A percentile compares a stretch with the other conserved stretches of the same genome.
These are phyloP conservation scores for Blastobotrys buckinghamii DNA, from an alignment of 1,139 yeast species.

Conservation along the genomic window DNA sequence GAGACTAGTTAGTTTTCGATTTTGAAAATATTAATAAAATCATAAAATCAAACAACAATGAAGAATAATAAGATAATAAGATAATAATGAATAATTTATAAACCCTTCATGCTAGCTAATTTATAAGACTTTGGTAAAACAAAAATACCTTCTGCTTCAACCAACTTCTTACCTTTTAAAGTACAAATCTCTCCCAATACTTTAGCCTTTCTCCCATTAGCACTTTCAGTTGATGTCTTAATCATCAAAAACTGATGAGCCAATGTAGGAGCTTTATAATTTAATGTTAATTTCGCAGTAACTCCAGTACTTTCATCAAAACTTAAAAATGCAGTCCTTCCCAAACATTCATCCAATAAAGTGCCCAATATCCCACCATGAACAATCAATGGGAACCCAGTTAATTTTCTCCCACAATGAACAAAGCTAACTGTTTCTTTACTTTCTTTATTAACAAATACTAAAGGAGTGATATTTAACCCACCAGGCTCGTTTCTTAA, in stretches of 20 bases:
- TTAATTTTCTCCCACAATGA: conserved; percentile 71
- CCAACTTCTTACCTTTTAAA: conserved; percentile 38
- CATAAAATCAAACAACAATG: background rate
- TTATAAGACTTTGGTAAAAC: conserved; percentile 21
- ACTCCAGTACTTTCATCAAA: conserved; percentile 21
- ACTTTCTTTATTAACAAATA: conserved; percentile 51
- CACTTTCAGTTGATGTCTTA: conserved; percentile 42
- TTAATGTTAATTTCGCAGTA: conserved; percentile 47
- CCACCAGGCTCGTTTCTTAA: conserved; percentile 63
- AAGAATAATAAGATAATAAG: background rate
- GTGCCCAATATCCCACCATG: conserved; percentile 92
- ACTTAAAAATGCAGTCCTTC: conserved; percentile 47
- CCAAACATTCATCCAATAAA: conserved; percentile 68
- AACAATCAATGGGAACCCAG: conserved; percentile 82
- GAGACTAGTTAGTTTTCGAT: no score
- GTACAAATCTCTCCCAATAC: conserved; percentile 42
- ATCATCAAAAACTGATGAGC: conserved; percentile 76
- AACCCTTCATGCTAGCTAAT: conserved; percentile 13
- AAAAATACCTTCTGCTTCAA: conserved; percentile 22
- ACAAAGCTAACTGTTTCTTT: conserved; percentile 60
- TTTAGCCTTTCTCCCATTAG: conserved; percentile 27
- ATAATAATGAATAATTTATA: background rate
- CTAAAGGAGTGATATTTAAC: conserved; percentile 63
- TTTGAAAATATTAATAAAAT: no score
- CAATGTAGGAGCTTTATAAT: conserved; percentile 67